Evolutionary conservation across 2,329 filamentous ascomycete species (phyloP), one percentile per base, ranked within the genome.

Genomic region (Pseudogymnoascus sp.): DNA sequence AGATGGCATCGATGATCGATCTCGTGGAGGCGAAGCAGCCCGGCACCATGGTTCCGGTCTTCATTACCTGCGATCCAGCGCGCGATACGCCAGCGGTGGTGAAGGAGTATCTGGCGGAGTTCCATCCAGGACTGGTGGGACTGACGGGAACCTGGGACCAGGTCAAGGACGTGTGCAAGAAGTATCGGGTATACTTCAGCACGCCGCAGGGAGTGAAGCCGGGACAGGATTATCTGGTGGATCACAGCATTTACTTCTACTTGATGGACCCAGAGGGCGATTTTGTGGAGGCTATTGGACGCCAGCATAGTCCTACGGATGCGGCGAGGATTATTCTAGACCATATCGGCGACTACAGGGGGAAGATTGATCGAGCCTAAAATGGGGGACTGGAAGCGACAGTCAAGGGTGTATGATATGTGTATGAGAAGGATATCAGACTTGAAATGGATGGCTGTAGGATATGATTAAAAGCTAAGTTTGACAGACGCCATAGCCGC

Each of bases 161-260:
- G 77, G 89, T 97, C 71, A 97, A 96, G 80, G 81, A 88, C 65
- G 86, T 95, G 61, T 99, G 94, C 81, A 97, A 96, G 79, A 88
- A 88, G 67, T 99, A 97, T 75, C 82, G 94, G 18, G 94, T 99
- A 60, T 99, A 99, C 77, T 99, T 99, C 71, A 94, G 89, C 71
- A 99, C 94, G 57, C 94, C 94, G 34, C 80, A 84, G 68, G 83
- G 91, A 65, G 90, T 97, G 61, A 88, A 92, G 79, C 88, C 91
- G 1, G 94, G 93, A 1, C 89, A 97, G 79, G 94, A 99, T 75
- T 99, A 99, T 73, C 76, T 99, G 68, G 94, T 99, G 11, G 94
- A 99, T 74, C 94, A 99, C 78, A 97, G 91, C 74, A 99, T 99
- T 68, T 99, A 99, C 80, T 99, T 99, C 71, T 99, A 99, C 75